Base-by-base conservation (phyloP, 2,329 filamentous ascomycete genomes). In the Setomelanomma holmii region DNA sequence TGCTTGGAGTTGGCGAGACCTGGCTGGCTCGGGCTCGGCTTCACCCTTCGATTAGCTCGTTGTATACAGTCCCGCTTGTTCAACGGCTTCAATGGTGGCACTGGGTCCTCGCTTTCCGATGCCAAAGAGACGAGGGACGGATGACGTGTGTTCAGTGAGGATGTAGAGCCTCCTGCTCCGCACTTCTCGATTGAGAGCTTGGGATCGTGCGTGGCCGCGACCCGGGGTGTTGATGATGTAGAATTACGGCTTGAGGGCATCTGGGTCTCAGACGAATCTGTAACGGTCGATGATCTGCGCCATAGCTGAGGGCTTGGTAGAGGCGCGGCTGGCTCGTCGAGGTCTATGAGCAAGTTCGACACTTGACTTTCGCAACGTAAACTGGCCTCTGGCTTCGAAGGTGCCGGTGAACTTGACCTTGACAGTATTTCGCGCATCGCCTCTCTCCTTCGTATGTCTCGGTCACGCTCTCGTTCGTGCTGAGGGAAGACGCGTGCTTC, bases 261-360 rank as follows among this genome's bases (percentile, higher is more conserved):
- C 7, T 34, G 35, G 4, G 27, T 23, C n/a, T 45, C 35, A 17
- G 23, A 44, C 1, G 41, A 50, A 5, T 20, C 27, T 2, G 5
- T 11, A 23, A 42, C 57, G 17, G 8, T 17, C 8, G 14, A 30
- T 8, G 50, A 54, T 23, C 23, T 16, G 7, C 23, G 21, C 8
- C 43, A 53, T 10, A 21, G 16, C n/a, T 51, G 49, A 0, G 49
- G 45, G 40, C 50, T 51, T 5, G 39, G 30, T 10, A 47, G 42
- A 16, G 27, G 45, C 3, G 44, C 33, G 5, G 33, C 45, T 12
- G 21, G 23, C 1, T 58, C 48, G 4, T 58, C 56, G 1, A 60
- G 43, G 24, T 58, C 52, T 22, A 60, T 61, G 24, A 60, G 50
- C 4, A 55, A 45, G 23, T 51, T 38, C 12, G 27, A 27, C 3